phyloP scores from a whole-genome alignment of 192 early-diverging fungal species.

The Phlyctochytrium planicorne region DNA sequence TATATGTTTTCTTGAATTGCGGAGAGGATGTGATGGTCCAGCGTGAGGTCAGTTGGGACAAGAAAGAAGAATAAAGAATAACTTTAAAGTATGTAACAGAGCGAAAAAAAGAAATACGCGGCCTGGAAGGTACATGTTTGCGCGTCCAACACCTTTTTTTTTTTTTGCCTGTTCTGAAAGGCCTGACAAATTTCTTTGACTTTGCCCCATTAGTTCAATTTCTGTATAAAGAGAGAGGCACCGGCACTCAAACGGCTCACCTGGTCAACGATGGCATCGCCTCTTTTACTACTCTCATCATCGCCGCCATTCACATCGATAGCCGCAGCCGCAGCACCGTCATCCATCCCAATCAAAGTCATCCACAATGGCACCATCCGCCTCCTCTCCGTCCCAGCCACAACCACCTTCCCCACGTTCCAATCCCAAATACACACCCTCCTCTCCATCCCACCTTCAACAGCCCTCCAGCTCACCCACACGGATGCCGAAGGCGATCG shows the following conservation, averaged over 20 bases:
- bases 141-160: no score
- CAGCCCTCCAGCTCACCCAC: constrained; percentile 25
- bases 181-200: no score
- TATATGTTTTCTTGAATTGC: neutral
- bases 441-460: constrained; percentile 14
- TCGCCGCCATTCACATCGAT: neutral
- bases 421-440: constrained; percentile 17
- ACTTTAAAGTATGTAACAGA: no score
- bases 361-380: neutral
- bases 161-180: no score
- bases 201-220: no score
- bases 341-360: neutral
- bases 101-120: no score
- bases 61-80: neutral
- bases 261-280: neutral
- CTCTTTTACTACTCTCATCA: neutral
- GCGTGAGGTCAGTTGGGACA: neutral
- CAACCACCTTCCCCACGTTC: no score
- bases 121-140: no score
- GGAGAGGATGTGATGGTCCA: neutral
- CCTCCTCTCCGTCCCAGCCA: neutral
- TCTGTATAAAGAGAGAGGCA: no score
- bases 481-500: constrained; percentile 28
- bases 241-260: no score
- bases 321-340: neutral